Evolutionary conservation across 106 monocot genomes (phyloP).

Genomic region (Allium cepa): DNA sequence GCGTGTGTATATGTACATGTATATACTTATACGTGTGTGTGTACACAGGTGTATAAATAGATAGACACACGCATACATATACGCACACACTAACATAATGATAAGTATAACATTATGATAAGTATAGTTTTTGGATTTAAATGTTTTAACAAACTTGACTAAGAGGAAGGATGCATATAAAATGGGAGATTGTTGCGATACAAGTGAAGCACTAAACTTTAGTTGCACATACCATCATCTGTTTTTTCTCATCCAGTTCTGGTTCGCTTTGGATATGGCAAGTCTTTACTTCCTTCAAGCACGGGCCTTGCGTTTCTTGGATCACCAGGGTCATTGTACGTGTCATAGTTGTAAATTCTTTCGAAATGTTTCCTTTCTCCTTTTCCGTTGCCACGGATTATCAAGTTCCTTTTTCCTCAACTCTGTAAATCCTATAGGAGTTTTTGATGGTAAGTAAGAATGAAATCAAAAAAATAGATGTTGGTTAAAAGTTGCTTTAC

Average conservation of each 20-base stretch:
- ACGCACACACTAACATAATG: no score
- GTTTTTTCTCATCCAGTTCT: constrained; percentile 37
- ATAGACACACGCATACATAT: no score
- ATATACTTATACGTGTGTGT: no score
- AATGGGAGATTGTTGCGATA: no score
- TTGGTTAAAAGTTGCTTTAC: not conserved
- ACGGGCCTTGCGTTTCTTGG: constrained; percentile 41
- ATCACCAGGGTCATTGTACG: constrained; percentile 60
- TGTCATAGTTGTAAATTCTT: constrained; percentile 66
- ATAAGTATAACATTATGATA: no score
- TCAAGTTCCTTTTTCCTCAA: constrained; percentile 33
- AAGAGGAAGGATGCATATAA: no score
- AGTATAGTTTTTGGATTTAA: no score
- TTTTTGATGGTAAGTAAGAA: constrained; percentile 51
- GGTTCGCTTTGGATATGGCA: constrained; percentile 60
- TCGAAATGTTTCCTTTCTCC: constrained; percentile 48
- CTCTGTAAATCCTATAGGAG: constrained; percentile 24
- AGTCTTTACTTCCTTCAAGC: constrained; percentile 38
- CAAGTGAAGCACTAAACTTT: not conserved
- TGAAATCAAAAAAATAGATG: not conserved
- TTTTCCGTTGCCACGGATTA: constrained; percentile 28
- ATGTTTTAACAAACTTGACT: no score
- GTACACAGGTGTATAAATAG: no score
- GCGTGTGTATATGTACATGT: no score
- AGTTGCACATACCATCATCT: constrained; percentile 18